Base-by-base conservation (phyloP, 176 grass and related monocot genomes). In the Triticum timopheevii region DNA sequence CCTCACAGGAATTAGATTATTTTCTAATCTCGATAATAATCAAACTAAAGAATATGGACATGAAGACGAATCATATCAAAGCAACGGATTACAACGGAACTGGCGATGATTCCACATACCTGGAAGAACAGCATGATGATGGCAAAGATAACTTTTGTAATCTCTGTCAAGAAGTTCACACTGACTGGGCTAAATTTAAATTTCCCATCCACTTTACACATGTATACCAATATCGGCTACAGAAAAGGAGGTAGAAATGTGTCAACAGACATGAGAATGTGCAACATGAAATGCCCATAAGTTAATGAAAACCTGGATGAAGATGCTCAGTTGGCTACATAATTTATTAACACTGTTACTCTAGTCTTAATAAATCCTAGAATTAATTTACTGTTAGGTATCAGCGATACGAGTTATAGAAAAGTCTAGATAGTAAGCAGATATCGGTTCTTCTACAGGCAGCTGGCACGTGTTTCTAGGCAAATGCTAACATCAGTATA, bases 141-240 rank as follows among this genome's bases (percentile, higher is more conserved):
- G 54, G 96, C 92, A 89, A 98, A 95, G 36, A 95, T 61, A 66
- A 95, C 86, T 85, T 98, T 98, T 30, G 93, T 91, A 82, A 92
- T 54, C 90, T 98, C 96, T 30, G 96, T 98, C 84, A 95, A 92
- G 91, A 98, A 95, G 86, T 98, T 98, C 74, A 98, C 96, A 28
- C 96, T 95, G 73, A 98, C 82, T 47, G 96, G 96, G 88, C 96
- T 98, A 91, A 95, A 98, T 82, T 98, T 95, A 82, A 98, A 98
- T 65, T 90, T 95, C 23, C 96, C 96, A 80, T 98, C 91, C 83
- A 92, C 91, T 86, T 98, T 98, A 62, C 86, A 98, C 84, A 95
- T 92, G 86, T 98, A 95, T 13, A 98, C 93, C 66, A 98, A 84
- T 84, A 98, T 98, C 50, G 96, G 93, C 96, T 98, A 76, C 45